Evolutionary conservation across 2,329 filamentous ascomycete species (phyloP), one percentile per base, ranked within the genome.

Genomic region (Botrytis galanthina): DNA sequence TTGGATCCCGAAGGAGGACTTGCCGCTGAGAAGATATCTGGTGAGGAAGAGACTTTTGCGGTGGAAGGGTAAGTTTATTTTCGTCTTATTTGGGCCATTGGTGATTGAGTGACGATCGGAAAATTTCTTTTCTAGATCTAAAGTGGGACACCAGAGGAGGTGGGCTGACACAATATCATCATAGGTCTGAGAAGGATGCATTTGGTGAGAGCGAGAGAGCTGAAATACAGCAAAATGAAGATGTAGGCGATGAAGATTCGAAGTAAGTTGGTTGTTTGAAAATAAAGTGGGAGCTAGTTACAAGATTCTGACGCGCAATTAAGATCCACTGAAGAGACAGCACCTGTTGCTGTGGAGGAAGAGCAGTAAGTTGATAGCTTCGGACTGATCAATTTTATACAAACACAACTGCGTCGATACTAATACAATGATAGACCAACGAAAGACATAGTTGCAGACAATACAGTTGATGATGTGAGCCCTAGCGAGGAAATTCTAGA

Each of bases 1-100:
- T 22, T 20, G 10, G 60, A 57, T 35, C 10, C 20, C 9, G 61
- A 57, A 54, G 16, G 44, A 22, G 22, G 3, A 2, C 14, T 26
- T 67, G 22, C 7, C 44, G 16, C 12, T 37, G n/a, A 72, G 60
- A 39, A 70, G 39, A 16, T 70, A 70, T 12, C 35, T 46, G 18
- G n/a, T 37, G 44, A 72, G 61, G 18, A 69, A 57, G 18, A 69
- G 66, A 37, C 39, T 69, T 3, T 32, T 69, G 66, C n/a, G 51
- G 37, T 42, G 51, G 66, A 57, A 69, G 48, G 48, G 66, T 57
- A 32, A 32, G 48, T 44, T 32, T 14, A 0, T 54, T 12, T 68
- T 16, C 22, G 22, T 29, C 1, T 51, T 6, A 20, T 29, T 54
- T 14, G 1, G 12, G 5, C 29, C 29, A 4, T 39, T n/a, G 8